phyloP scores from a whole-genome alignment of 176 grass and related monocot species.

The Ampelocalamus luodianensis region DNA sequence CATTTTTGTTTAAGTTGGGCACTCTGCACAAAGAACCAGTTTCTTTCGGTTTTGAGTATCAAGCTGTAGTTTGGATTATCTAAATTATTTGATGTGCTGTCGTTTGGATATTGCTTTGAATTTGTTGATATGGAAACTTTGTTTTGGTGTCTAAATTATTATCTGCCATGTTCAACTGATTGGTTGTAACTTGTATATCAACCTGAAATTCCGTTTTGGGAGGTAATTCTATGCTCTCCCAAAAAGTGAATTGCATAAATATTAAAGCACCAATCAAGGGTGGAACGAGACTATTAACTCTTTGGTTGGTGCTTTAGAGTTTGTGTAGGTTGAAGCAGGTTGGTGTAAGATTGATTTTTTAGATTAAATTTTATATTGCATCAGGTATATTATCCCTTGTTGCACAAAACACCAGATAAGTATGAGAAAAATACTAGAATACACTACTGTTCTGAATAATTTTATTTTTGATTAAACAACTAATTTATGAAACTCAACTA shows the following conservation, averaged over 20 bases:
- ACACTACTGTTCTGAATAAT: no score
- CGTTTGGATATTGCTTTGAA: neutral
- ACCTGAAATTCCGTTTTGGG: neutral
- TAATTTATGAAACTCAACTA: no score
- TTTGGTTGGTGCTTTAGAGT: no score
- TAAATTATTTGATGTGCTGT: neutral
- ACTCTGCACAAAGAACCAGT: conserved; percentile 8
- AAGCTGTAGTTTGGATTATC: conserved; percentile 30
- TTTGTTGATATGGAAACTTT: neutral
- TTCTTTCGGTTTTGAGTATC: conserved; percentile 36
- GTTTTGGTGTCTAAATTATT: neutral
- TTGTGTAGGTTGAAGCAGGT: conserved; percentile 72
- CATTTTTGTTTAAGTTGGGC: conserved; percentile 54
- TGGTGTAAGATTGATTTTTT: conserved; percentile 39
- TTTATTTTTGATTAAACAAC: no score
- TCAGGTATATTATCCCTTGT: neutral
- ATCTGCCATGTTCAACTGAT: neutral
- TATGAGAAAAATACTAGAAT: no score
- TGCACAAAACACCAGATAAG: no score
- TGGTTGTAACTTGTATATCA: neutral
- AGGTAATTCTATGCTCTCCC: no score
- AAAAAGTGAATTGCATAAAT: no score
- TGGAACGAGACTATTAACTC: no score
- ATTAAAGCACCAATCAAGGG: no score
- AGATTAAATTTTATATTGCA: conserved; percentile 11